phyloP scores from a whole-genome alignment of 805 yeast species.

The Myxozyma sirexii region DNA sequence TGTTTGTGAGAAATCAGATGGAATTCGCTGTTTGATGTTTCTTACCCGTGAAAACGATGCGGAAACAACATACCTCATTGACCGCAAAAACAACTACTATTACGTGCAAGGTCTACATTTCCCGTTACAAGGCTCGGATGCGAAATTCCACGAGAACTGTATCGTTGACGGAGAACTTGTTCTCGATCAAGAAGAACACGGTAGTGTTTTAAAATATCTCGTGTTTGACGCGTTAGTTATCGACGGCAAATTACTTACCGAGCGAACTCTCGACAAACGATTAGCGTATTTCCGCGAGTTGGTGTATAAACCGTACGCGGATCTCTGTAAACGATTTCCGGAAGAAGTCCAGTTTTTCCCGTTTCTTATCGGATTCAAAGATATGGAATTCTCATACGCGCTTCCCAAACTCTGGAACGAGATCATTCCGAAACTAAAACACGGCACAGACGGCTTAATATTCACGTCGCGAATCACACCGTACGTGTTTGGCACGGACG shows the following conservation, averaged over 20 bases:
- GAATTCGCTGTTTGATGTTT: conserved; percentile 78
- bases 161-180: conserved; percentile 94
- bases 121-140: conserved; percentile 57
- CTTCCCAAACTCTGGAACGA: conserved; percentile 73
- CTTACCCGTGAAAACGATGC: conserved; percentile 67
- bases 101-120: conserved; percentile 79
- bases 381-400: conserved; percentile 82
- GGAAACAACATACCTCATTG: conserved; percentile 86
- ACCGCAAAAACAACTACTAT: conserved; percentile 84
- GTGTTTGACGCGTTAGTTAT: conserved; percentile 90
- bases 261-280: conserved; percentile 74
- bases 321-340: conserved; percentile 68
- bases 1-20: conserved; percentile 96
- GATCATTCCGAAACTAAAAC: conserved; percentile 69
- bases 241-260: conserved; percentile 71
- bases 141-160: conserved; percentile 79
- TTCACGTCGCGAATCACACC: conserved; percentile 90
- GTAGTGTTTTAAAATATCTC: conserved; percentile 70
- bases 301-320: conserved; percentile 79
- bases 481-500: conserved; percentile 86
- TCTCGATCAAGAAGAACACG: conserved; percentile 51
- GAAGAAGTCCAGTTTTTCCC: conserved; percentile 77
- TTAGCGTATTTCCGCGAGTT: conserved; percentile 82
- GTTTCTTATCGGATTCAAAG: conserved; percentile 81
- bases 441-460: conserved; percentile 90